Evolutionary conservation across 2,329 filamentous ascomycete genomes (phyloP).

Genomic region (Chalaropsis thielavioides): DNA sequence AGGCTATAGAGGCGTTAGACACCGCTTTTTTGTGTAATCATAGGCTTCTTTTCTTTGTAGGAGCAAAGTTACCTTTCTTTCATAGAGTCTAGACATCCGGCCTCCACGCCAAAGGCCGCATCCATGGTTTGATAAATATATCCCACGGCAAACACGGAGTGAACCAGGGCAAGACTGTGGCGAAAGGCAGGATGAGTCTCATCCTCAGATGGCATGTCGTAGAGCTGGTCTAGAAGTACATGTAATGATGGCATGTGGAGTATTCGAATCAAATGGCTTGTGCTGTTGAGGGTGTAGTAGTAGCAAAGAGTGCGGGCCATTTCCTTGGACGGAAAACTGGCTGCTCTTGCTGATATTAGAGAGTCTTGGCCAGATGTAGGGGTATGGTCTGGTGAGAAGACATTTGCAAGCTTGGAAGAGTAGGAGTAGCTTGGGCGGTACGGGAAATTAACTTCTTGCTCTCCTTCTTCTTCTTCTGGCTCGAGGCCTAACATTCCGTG

Average conservation of each 20-base stretch:
- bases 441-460: background rate
- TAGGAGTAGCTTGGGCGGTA: background rate
- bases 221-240: constrained; percentile 60
- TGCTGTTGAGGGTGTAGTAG: constrained; percentile 42
- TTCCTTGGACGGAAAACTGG: constrained; percentile 53
- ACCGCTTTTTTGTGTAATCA: background rate
- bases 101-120: constrained; percentile 34
- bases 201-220: constrained; percentile 54
- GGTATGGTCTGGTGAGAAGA: constrained; percentile 24
- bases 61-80: constrained; percentile 40
- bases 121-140: constrained; percentile 54
- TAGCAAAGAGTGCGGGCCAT: constrained; percentile 39
- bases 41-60: background rate
- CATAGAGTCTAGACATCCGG: constrained; percentile 36
- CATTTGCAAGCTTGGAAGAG: constrained; percentile 36
- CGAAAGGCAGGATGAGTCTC: constrained; percentile 24
- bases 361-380: constrained; percentile 39
- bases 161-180: constrained; percentile 54
- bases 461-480: too few relatives aligned
- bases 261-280: constrained; percentile 48
- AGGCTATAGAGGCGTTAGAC: constrained; percentile 32
- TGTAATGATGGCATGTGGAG: constrained; percentile 75
- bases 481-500: constrained; percentile 52
- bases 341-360: constrained; percentile 32
- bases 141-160: constrained; percentile 55